Evolutionary conservation across 208 protist species (phyloP).

Genomic region (Porcisia hertigi): DNA sequence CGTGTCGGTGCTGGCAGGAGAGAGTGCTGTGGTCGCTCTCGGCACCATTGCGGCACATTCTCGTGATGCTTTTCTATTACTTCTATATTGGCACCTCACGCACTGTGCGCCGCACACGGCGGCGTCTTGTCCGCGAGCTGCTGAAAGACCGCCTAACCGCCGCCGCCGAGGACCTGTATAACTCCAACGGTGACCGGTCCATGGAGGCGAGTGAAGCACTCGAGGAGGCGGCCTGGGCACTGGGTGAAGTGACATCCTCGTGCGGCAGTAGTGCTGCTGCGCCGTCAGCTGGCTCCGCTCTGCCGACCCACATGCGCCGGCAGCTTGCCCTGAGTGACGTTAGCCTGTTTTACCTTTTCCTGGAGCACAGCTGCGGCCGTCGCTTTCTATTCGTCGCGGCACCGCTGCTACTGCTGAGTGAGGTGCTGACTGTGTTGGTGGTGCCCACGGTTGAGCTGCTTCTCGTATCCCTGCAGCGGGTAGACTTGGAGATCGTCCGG

Average conservation of each 20-base stretch:
- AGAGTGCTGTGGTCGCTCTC: constrained; percentile 32
- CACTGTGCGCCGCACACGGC: constrained; percentile 39
- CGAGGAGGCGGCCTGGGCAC: constrained; percentile 33
- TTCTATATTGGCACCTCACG: constrained; percentile 51
- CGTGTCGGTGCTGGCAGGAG: constrained; percentile 34
- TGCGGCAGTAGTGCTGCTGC: constrained; percentile 33
- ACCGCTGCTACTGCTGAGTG: constrained; percentile 51
- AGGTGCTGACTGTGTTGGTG: constrained; percentile 36
- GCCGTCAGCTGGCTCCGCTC: constrained; percentile 34
- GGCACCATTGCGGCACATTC: constrained; percentile 35
- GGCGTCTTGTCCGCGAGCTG: constrained; percentile 44
- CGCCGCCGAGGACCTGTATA: constrained; percentile 21
- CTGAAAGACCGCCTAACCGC: constrained; percentile 45
- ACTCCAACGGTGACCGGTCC: constrained; percentile 25
- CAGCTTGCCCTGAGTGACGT: constrained; percentile 46
- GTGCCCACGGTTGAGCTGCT: constrained; percentile 40
- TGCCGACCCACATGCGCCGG: constrained; percentile 46
- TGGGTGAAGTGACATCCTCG: constrained; percentile 39
- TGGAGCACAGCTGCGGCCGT: constrained; percentile 56
- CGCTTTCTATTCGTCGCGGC: constrained; percentile 53
- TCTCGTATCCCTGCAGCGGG: constrained; percentile 17
- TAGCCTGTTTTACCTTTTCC: constrained; percentile 58
- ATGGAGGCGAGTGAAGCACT: constrained; percentile 32
- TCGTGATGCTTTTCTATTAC: constrained; percentile 45
- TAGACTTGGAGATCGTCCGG: constrained; percentile 11